Conservation (phyloP, 176 grass and related monocot genomes). For the Hordeum marinum region DNA sequence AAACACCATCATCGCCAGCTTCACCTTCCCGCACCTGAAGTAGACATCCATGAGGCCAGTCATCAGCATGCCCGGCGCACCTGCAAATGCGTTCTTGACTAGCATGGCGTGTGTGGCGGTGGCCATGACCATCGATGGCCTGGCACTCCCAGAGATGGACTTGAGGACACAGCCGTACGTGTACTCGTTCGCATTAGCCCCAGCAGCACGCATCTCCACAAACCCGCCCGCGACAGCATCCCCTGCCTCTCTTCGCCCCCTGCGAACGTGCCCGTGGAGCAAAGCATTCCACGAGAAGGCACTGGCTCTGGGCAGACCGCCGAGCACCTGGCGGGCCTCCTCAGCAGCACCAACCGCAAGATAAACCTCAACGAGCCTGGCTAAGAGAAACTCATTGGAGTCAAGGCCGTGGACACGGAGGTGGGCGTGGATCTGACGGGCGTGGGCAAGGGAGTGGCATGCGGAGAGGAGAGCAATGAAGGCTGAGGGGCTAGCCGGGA, state of each 20-base stretch:
- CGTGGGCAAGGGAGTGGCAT: conserved; percentile 52
- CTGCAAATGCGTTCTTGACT: conserved; percentile 68
- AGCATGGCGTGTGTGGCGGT: conserved; percentile 59
- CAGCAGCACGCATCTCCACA: conserved; percentile 50
- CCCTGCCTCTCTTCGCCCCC: conserved; percentile 43
- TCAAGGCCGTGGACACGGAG: conserved; percentile 60
- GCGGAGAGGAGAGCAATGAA: conserved; percentile 62
- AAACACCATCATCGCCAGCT: conserved; percentile 71
- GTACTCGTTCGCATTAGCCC: conserved; percentile 67
- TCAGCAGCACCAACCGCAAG: conserved; percentile 42
- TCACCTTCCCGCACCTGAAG: conserved; percentile 78
- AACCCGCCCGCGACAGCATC: conserved; percentile 35
- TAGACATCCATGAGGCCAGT: conserved; percentile 83
- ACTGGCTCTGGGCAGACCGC: conserved; percentile 28
- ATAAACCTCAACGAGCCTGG: conserved; percentile 70
- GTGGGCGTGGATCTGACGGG: conserved; percentile 72
- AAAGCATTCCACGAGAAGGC: conserved; percentile 80
- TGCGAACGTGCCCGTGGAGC: conserved; percentile 53
- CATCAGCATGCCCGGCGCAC: conserved; percentile 49
- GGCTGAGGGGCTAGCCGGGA: conserved; percentile 63
- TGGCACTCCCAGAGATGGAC: conserved; percentile 59
- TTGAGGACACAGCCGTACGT: conserved; percentile 80
- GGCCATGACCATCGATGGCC: conserved; percentile 54
- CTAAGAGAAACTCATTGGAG: conserved; percentile 64
- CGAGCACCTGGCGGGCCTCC: conserved; percentile 58